Evolutionary conservation across 225 moss, liverwort and hornwort genomes (phyloP).

Genomic region (Thuidium tamariscinum): DNA sequence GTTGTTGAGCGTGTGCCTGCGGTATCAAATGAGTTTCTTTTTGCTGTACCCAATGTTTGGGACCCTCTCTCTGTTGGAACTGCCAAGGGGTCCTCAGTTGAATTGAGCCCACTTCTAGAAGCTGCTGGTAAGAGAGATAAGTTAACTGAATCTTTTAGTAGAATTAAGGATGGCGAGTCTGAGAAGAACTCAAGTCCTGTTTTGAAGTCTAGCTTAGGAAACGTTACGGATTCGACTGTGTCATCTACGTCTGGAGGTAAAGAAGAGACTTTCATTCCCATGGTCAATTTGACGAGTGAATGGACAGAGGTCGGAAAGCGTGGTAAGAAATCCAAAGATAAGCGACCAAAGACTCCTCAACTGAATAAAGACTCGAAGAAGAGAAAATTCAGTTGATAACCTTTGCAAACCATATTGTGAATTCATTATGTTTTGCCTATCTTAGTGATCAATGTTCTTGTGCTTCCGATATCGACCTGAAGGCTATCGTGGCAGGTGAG

Average conservation of each 20-base stretch:
- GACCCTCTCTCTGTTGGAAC: conserved; percentile 66
- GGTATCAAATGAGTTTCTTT: conserved; percentile 25
- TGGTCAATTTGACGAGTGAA: conserved; percentile 18
- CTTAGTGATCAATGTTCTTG: background rate
- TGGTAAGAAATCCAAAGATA: conserved; percentile 22
- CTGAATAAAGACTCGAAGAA: conserved; percentile 23
- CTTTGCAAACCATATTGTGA: background rate
- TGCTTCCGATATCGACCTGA: background rate
- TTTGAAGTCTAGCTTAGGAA: background rate
- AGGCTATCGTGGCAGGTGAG: background rate
- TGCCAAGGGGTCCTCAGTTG: conserved; percentile 43
- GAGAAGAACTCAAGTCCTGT: background rate
- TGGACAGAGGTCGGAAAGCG: conserved; percentile 45
- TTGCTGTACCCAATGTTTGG: conserved; percentile 76
- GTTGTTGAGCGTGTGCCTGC: conserved; percentile 25
- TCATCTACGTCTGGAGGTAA: background rate
- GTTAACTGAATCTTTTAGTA: background rate
- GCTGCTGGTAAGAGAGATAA: conserved; percentile 1
- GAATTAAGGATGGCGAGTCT: background rate
- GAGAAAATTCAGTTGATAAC: conserved; percentile 13
- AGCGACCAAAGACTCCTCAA: conserved; percentile 8
- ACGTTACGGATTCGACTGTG: background rate
- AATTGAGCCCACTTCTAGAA: conserved; percentile 38
- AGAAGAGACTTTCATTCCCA: conserved; percentile 24
- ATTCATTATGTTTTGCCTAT: background rate